Evolutionary conservation across 2,329 filamentous ascomycete species (phyloP).

Genomic region (Cytospora schulzeri): DNA sequence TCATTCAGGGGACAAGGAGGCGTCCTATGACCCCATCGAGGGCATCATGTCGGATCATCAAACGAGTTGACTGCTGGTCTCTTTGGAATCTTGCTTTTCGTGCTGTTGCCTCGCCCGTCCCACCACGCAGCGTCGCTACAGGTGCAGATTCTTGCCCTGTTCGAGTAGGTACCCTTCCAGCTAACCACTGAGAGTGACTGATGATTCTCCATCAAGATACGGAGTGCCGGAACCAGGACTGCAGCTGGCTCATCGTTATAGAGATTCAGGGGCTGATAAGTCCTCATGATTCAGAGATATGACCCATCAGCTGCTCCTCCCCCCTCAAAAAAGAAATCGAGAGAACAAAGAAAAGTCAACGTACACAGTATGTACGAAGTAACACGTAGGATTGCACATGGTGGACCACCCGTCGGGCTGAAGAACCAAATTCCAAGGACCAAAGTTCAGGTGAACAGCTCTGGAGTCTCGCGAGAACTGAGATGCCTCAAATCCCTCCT

Average conservation of each 20-base stretch:
- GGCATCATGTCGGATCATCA: neutral
- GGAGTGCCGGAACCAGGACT: neutral
- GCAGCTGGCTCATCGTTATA: slow-evolving; percentile 3
- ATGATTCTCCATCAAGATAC: slow-evolving; percentile 4
- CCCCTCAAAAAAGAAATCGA: neutral
- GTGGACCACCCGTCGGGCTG: neutral
- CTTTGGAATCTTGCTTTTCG: neutral
- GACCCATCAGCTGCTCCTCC: neutral
- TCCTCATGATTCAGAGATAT: neutral
- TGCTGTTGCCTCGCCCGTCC: neutral
- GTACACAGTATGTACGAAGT: neutral
- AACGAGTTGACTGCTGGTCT: slow-evolving; percentile 6
- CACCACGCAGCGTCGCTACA: slow-evolving; percentile 15
- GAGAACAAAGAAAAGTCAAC: neutral
- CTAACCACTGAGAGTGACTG: neutral
- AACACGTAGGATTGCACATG: neutral
- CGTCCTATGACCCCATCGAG: neutral
- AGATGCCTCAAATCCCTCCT: neutral
- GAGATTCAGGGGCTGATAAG: slow-evolving; percentile 11
- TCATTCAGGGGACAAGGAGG: neutral
- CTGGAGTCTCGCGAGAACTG: neutral
- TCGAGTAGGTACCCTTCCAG: neutral
- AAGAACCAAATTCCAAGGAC: neutral
- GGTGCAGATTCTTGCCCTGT: slow-evolving; percentile 16
- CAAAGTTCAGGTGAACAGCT: neutral